phyloP scores from a whole-genome alignment of 1,284 basidiomycete genomes.

The Cerrena zonata region DNA sequence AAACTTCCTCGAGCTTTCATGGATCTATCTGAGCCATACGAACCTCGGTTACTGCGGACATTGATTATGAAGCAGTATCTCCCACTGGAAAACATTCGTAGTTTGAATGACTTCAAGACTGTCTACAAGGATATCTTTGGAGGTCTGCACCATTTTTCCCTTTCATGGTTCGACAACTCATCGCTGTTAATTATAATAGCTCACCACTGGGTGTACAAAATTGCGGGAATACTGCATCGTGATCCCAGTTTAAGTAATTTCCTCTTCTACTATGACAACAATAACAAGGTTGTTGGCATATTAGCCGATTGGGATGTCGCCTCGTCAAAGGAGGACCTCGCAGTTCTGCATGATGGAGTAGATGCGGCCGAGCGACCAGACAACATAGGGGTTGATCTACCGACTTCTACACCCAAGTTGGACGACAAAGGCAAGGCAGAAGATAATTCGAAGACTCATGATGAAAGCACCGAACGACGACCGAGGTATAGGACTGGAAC shows the following conservation, averaged over 20 bases:
- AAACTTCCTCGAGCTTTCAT: conserved; percentile 7
- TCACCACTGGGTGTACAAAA: conserved; percentile 8
- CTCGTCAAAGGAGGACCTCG: background rate
- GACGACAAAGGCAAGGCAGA: background rate
- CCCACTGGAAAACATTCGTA: conserved; percentile 8
- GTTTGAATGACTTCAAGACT: conserved; percentile 9
- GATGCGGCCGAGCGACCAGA: background rate
- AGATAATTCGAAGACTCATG: background rate
- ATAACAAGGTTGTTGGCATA: background rate
- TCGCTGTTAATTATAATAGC: background rate
- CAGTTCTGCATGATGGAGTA: background rate
- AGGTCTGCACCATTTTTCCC: conserved; percentile 2
- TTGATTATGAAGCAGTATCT: conserved; percentile 12
- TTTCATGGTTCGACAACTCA: background rate
- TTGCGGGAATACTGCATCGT: background rate
- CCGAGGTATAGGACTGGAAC: conserved; percentile 21
- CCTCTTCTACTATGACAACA: conserved; percentile 3
- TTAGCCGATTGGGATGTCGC: background rate
- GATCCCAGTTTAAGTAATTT: conserved; percentile 1
- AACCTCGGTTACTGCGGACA: conserved; percentile 9
- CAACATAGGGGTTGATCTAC: background rate
- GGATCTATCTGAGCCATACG: background rate
- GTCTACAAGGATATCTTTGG: conserved; percentile 9
- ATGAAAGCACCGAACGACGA: background rate
- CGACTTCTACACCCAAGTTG: background rate